Conservation (phyloP, 2,329 filamentous ascomycete species). For the Elsinoe arachidis region DNA sequence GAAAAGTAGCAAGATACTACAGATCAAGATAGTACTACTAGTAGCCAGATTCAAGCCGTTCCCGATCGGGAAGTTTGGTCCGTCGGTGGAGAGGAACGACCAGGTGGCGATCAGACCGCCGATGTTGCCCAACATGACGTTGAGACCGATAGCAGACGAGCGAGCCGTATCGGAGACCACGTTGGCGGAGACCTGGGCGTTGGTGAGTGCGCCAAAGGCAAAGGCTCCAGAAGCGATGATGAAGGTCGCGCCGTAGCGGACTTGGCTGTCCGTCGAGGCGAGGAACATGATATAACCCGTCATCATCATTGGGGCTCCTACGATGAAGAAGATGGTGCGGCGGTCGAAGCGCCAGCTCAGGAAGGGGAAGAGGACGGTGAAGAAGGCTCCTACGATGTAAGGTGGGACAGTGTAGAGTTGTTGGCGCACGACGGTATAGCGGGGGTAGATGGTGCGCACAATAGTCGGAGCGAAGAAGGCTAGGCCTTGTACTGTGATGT, state of each 20-base stretch:
- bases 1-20: constrained; percentile 40
- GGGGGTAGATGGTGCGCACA: constrained; percentile 58
- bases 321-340: constrained; percentile 53
- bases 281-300: constrained; percentile 64
- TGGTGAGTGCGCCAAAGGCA: constrained; percentile 54
- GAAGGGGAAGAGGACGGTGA: constrained; percentile 54
- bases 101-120: constrained; percentile 59
- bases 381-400: constrained; percentile 60
- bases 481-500: constrained; percentile 62
- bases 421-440: constrained; percentile 49
- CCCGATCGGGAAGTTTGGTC: constrained; percentile 58
- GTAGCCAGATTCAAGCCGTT: constrained; percentile 63
- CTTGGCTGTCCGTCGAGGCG: constrained; percentile 41
- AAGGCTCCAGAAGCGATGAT: constrained; percentile 58
- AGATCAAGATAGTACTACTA: constrained; percentile 46
- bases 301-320: constrained; percentile 56
- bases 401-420: constrained; percentile 65
- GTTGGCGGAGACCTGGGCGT: constrained; percentile 60
- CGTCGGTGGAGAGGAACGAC: constrained; percentile 56
- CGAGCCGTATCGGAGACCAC: constrained; percentile 63
- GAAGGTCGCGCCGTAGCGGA: constrained; percentile 63
- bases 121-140: constrained; percentile 61
- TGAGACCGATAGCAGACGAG: constrained; percentile 56
- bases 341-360: constrained; percentile 53
- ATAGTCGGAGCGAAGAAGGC: constrained; percentile 65